Evolutionary conservation across 2,329 filamentous ascomycete species (phyloP).

Genomic region (Aspergillus viridinutans): DNA sequence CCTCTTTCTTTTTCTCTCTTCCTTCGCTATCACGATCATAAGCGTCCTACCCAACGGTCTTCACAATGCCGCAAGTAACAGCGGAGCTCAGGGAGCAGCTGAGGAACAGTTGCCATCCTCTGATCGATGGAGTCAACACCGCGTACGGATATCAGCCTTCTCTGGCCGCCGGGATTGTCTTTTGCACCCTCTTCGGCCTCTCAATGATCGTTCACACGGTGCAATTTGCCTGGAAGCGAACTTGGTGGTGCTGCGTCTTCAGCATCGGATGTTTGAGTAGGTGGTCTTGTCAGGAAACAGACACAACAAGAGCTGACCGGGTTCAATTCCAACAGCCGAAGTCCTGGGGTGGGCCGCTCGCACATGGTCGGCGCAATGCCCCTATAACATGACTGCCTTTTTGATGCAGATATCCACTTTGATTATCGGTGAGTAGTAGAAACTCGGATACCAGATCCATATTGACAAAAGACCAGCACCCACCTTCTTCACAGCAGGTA

Average conservation of each 20-base stretch:
- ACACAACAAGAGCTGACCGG: slow-evolving; percentile 1
- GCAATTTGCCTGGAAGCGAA: slow-evolving; percentile 34
- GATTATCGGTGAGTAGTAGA: slow-evolving; percentile 29
- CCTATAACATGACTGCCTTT: slow-evolving; percentile 48
- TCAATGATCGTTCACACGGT: slow-evolving; percentile 33
- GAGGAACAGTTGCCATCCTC: slow-evolving; percentile 21
- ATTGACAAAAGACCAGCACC: slow-evolving; percentile 28
- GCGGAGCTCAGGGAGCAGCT: slow-evolving; percentile 9
- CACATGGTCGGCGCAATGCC: slow-evolving; percentile 47
- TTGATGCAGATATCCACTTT: slow-evolving; percentile 48
- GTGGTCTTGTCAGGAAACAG: slow-evolving; percentile 3
- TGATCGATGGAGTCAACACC: slow-evolving; percentile 21
- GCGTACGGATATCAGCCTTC: slow-evolving; percentile 34
- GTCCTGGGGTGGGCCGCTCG: slow-evolving; percentile 48
- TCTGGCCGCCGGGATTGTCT: slow-evolving; percentile 31
- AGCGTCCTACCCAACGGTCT: background rate
- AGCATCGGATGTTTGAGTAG: slow-evolving; percentile 34
- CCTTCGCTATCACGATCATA: background rate
- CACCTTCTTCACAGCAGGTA: slow-evolving; percentile 50
- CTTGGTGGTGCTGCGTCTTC: slow-evolving; percentile 39
- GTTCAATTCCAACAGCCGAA: slow-evolving; percentile 28
- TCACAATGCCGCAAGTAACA: background rate
- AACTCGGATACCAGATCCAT: background rate
- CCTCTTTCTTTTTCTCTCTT: background rate
- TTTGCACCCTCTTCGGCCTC: slow-evolving; percentile 30